Evolutionary conservation across 2,329 filamentous ascomycete genomes (phyloP).

Genomic region (Cercospora beticola): DNA sequence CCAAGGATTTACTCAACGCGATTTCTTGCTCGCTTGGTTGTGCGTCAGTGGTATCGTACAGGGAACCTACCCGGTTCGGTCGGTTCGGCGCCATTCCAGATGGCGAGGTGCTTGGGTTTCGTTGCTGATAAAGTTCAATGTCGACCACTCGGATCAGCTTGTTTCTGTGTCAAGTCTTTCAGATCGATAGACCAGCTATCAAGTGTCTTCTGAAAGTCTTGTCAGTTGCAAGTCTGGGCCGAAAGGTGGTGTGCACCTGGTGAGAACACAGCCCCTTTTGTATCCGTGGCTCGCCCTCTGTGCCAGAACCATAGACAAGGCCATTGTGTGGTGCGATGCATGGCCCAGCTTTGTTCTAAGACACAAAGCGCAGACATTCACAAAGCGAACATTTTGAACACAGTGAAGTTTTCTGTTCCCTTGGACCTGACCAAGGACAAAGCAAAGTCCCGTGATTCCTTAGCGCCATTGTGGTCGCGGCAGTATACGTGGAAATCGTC

Average conservation of each 20-base stretch:
- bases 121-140: neutral
- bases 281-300: neutral
- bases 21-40: neutral
- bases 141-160: neutral
- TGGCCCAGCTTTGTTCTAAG: neutral
- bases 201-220: neutral
- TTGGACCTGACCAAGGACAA: neutral
- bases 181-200: conserved; percentile 13
- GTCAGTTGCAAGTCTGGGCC: neutral
- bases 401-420: neutral
- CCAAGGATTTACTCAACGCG: neutral
- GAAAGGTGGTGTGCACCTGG: neutral
- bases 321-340: neutral
- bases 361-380: neutral
- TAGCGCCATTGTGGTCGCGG: neutral
- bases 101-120: neutral
- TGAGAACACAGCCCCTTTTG: neutral
- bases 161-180: conserved; percentile 2
- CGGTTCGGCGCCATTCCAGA: conserved; percentile 1
- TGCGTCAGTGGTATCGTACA: neutral
- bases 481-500: neutral
- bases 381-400: neutral
- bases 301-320: neutral
- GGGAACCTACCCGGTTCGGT: neutral
- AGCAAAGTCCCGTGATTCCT: neutral